Conservation (phyloP, 441 rosid species). For the Erodium moschatum region DNA sequence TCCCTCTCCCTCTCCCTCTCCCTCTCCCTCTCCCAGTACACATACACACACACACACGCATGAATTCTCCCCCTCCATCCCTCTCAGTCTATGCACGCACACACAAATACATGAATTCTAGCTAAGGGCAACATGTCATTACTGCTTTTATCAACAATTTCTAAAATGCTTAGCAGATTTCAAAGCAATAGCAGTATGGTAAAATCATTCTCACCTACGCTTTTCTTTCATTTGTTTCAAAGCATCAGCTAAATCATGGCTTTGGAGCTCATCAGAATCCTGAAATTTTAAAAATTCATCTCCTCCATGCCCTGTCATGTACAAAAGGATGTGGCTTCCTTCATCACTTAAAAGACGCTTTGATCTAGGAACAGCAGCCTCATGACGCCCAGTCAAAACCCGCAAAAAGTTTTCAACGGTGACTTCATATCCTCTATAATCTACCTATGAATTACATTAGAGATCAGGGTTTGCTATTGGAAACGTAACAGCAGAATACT, state of each 20-base stretch:
- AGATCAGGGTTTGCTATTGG: constrained; percentile 23
- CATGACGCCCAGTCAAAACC: constrained; percentile 85
- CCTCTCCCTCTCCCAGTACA: not conserved
- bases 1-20: not conserved
- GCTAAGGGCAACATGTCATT: not conserved
- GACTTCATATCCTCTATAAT: constrained; percentile 94
- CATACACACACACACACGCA: too few species aligned
- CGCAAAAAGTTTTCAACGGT: constrained; percentile 81
- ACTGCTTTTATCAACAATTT: not conserved
- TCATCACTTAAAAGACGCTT: constrained; percentile 95
- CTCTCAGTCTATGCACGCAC: not conserved
- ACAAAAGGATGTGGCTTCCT: constrained; percentile 92
- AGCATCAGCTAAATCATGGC: constrained; percentile 99
- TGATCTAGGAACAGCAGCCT: constrained; percentile 89
- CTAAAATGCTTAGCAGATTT: constrained; percentile 8
- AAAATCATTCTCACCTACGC: constrained; percentile 41
- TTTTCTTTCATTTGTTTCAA: constrained; percentile 99
- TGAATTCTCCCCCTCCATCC: not conserved
- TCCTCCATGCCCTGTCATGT: constrained; percentile 99
- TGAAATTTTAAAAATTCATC: constrained; percentile 94
- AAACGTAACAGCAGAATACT: not conserved
- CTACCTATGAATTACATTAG: constrained; percentile 51
- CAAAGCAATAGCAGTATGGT: constrained; percentile 12
- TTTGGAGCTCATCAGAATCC: constrained; percentile 96
- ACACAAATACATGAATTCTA: not conserved